Conservation (phyloP, 2,329 filamentous ascomycete species). For the Trichoderma sp. region DNA sequence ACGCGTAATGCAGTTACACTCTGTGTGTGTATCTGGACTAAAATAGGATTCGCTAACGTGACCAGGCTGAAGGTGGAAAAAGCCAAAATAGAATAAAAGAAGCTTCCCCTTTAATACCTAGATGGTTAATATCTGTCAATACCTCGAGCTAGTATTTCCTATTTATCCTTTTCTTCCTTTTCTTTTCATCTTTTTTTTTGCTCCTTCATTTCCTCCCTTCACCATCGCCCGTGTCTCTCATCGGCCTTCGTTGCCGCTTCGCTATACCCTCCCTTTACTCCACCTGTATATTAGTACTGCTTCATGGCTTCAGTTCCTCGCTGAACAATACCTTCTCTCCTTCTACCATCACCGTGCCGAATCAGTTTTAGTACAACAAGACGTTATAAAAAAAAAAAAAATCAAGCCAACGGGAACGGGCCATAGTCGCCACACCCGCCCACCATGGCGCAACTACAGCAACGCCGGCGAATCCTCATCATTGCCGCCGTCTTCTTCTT, state of each 20-base stretch:
- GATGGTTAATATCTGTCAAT: not conserved
- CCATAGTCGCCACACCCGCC: conserved; percentile 13
- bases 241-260: no score
- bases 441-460: conserved; percentile 31
- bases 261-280: not conserved
- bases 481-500: conserved; percentile 38
- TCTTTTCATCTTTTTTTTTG: not conserved
- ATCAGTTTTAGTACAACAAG: not conserved
- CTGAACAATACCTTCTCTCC: not conserved
- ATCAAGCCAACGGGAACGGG: not conserved
- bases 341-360: conserved; percentile 12
- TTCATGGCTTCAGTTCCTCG: not conserved
- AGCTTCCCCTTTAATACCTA: not conserved
- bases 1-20: not conserved
- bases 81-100: not conserved
- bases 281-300: not conserved
- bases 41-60: not conserved
- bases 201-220: not conserved
- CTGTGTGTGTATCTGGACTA: not conserved
- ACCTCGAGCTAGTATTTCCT: not conserved
- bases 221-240: not conserved
- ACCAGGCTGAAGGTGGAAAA: not conserved
- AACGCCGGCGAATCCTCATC: conserved; percentile 36
- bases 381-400: not conserved
- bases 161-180: not conserved